Evolutionary conservation across 2,329 filamentous ascomycete species (phyloP).

Genomic region (Tolypocladium album): DNA sequence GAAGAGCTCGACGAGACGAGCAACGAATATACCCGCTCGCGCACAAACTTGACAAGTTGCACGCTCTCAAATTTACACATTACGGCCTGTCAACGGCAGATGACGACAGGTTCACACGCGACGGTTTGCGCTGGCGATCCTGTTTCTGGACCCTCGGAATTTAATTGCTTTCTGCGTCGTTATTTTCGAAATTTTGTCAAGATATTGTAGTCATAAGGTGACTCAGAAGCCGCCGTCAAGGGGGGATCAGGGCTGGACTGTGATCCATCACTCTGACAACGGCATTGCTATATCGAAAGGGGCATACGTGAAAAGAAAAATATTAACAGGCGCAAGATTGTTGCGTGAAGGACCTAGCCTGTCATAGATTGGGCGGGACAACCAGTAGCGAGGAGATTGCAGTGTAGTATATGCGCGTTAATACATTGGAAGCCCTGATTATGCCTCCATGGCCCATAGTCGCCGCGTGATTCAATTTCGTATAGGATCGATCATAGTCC

Average conservation of each 20-base stretch:
- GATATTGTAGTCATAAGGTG: background rate
- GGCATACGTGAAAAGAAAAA: background rate
- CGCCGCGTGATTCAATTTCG: background rate
- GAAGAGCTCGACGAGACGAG: background rate
- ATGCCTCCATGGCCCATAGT: background rate
- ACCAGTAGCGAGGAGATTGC: background rate
- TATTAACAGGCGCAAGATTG: slow-evolving; percentile 5
- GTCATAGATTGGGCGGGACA: background rate
- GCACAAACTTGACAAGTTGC: background rate
- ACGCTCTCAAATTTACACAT: background rate
- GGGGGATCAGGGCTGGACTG: slow-evolving; percentile 16
- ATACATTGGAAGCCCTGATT: background rate
- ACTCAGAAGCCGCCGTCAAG: background rate
- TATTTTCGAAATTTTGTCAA: background rate
- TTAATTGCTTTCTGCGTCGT: background rate
- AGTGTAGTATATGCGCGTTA: too few species aligned
- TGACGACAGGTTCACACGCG: background rate
- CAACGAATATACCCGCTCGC: slow-evolving; percentile 1
- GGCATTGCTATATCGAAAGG: slow-evolving; percentile 4
- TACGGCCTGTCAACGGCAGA: slow-evolving; percentile 2
- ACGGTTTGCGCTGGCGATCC: background rate
- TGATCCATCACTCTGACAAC: slow-evolving; percentile 14
- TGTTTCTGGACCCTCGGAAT: slow-evolving; percentile 3
- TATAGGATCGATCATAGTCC: background rate
- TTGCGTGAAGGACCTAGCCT: background rate